Evolutionary conservation across 495 filamentous ascomycete species (phyloP).

Genomic region (Cudoniella acicularis): DNA sequence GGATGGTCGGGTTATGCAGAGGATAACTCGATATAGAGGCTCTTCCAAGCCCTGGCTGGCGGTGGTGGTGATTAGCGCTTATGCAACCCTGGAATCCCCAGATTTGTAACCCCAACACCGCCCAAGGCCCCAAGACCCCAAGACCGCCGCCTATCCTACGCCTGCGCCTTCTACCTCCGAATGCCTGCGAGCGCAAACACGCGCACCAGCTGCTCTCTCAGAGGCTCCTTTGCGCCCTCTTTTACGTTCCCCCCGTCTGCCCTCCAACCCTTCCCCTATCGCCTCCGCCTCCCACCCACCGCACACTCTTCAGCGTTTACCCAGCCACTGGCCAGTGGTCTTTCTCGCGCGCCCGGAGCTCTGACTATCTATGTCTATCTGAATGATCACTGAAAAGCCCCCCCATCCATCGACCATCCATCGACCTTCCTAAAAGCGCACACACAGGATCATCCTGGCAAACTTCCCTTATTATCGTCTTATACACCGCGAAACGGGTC

Average conservation of each 20-base stretch:
- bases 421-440: background rate
- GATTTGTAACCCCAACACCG: background rate
- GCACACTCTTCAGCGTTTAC: constrained; percentile 23
- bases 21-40: too few species aligned
- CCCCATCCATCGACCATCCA: too few species aligned
- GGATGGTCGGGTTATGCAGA: background rate
- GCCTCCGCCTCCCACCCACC: background rate
- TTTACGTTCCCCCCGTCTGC: too few species aligned
- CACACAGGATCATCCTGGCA: constrained; percentile 6
- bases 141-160: too few species aligned
- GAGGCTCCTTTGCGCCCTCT: background rate
- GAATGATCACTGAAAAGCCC: background rate
- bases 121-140: too few species aligned
- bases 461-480: background rate
- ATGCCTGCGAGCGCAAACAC: background rate
- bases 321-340: constrained; percentile 11
- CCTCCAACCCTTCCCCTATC: too few species aligned
- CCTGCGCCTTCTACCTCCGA: too few species aligned
- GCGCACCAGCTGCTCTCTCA: background rate
- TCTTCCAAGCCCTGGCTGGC: too few species aligned
- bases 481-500: background rate
- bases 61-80: background rate
- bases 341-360: background rate
- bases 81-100: background rate
- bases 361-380: background rate